Percentiles rank a stretch among this genome's conserved stretches.
Evolutionary conservation across 495 filamentous ascomycete species (phyloP).

Genomic region (Parathielavia appendiculata): DNA sequence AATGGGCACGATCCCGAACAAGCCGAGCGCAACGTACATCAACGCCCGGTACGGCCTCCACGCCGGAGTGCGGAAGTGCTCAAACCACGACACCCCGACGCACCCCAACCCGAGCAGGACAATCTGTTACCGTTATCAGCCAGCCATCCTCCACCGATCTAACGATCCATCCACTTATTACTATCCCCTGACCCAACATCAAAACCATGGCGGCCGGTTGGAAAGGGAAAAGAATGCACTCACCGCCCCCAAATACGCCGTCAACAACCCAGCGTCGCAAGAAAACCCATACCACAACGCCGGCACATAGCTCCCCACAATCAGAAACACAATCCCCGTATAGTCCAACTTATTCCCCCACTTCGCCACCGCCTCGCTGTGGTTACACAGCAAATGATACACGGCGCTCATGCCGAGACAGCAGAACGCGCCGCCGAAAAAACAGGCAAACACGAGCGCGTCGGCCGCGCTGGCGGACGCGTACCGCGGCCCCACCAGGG

Average conservation of each 20-base stretch:
- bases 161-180: no score
- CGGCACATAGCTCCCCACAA: slow-evolving; percentile 82
- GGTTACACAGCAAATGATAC: slow-evolving; percentile 48
- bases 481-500: slow-evolving; percentile 59
- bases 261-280: slow-evolving; percentile 56
- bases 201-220: neutral
- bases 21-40: slow-evolving; percentile 88
- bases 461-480: slow-evolving; percentile 58
- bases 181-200: no score
- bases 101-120: slow-evolving; percentile 69
- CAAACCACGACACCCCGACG: slow-evolving; percentile 65
- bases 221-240: slow-evolving; percentile 14
- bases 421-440: slow-evolving; percentile 67
- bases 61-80: slow-evolving; percentile 72
- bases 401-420: slow-evolving; percentile 84
- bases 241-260: slow-evolving; percentile 71
- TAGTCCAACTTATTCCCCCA: slow-evolving; percentile 71
- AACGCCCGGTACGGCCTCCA: slow-evolving; percentile 81
- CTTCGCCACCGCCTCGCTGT: slow-evolving; percentile 37
- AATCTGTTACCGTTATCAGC: slow-evolving; percentile 50
- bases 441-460: slow-evolving; percentile 66
- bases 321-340: slow-evolving; percentile 82
- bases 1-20: slow-evolving; percentile 75
- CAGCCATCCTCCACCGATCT: neutral
- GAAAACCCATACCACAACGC: slow-evolving; percentile 84